Conservation (phyloP, 2,329 filamentous ascomycete species). For the Simplicillium aogashimaense region DNA sequence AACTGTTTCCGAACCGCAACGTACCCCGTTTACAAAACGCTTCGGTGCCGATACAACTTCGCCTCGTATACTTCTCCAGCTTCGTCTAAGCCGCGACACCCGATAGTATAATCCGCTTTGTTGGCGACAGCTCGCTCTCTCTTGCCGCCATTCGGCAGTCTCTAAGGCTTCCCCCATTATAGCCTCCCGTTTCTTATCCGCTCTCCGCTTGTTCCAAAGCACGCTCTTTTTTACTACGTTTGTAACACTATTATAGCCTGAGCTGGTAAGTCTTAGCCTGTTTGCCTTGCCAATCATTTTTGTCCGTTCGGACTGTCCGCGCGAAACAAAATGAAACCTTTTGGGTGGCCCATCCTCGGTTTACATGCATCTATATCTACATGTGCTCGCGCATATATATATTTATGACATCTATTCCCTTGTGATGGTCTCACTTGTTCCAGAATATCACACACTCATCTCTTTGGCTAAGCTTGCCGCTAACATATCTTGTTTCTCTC, state of each 20-base stretch:
- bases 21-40: slow-evolving; percentile 20
- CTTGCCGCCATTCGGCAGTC: slow-evolving; percentile 20
- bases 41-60: slow-evolving; percentile 21
- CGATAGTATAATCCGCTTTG: slow-evolving; percentile 20
- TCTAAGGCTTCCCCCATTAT: slow-evolving; percentile 14
- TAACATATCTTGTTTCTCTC: slow-evolving; percentile 1
- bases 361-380: too few relatives aligned
- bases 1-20: slow-evolving; percentile 16
- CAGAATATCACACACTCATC: background rate
- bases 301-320: background rate
- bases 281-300: background rate
- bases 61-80: slow-evolving; percentile 17
- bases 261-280: slow-evolving; percentile 17
- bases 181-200: slow-evolving; percentile 9
- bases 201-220: slow-evolving; percentile 5
- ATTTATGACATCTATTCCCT: too few relatives aligned
- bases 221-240: background rate
- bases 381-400: too few relatives aligned
- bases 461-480: background rate
- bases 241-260: background rate
- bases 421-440: background rate
- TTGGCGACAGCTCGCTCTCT: slow-evolving; percentile 22
- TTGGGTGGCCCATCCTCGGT: too few relatives aligned
- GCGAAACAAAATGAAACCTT: too few relatives aligned
- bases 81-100: slow-evolving; percentile 15